Conservation (phyloP, 129 eudicot species). For the Scalesia atractyloides region DNA sequence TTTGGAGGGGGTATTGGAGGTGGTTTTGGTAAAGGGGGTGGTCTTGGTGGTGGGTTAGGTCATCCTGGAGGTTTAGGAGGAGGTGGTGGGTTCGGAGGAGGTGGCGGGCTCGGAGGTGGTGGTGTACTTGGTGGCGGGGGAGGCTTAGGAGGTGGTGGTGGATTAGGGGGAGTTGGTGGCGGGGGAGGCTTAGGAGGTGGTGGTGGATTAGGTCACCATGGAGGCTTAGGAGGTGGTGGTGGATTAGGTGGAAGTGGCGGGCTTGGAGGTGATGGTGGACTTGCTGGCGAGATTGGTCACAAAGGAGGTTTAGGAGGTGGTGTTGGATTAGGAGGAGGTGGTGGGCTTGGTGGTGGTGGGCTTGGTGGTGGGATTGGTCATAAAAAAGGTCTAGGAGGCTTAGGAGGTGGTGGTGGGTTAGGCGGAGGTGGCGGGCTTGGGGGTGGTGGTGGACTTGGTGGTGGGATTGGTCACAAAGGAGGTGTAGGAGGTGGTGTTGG, state of each 20-base stretch:
- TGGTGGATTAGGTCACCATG: background rate
- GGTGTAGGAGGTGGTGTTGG: background rate
- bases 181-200: conserved; percentile 3
- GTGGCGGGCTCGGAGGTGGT: conserved; percentile 1
- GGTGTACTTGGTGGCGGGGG: conserved; percentile 14
- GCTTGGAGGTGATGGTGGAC: background rate
- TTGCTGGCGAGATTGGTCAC: conserved; percentile 10
- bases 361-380: background rate
- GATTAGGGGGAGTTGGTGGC: conserved; percentile 14
- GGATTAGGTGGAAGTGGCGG: conserved; percentile 2
- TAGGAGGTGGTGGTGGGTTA: background rate
- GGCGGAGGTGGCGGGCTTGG: conserved; percentile 7
- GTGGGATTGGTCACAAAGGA: background rate
- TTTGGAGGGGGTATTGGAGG: conserved; percentile 17
- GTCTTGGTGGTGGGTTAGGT: conserved; percentile 3
- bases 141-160: conserved; percentile 23
- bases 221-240: background rate
- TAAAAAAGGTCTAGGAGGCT: background rate
- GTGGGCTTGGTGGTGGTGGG: no score
- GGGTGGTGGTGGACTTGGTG: background rate
- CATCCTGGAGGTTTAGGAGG: background rate
- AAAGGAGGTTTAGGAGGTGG: conserved; percentile 6
- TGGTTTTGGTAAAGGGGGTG: background rate
- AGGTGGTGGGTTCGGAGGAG: conserved; percentile 21
- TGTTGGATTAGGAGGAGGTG: conserved; percentile 12